Conservation (phyloP, 2,329 filamentous ascomycete species). For the Verticillium albo-atrum region DNA sequence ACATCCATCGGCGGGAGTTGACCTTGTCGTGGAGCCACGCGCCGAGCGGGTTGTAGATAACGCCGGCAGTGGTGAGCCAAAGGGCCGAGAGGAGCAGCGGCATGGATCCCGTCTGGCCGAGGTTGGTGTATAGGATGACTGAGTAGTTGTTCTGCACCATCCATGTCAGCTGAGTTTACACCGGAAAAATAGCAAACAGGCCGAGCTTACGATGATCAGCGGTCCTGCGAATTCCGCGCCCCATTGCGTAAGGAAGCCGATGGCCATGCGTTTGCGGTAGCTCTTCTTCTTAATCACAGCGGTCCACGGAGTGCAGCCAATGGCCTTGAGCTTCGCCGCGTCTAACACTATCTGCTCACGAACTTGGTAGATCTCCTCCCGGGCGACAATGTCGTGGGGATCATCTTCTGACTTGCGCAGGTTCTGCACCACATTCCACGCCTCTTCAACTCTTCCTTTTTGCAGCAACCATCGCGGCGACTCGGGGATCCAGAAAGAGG, state of each 20-base stretch:
- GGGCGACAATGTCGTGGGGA: constrained; percentile 33
- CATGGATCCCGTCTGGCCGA: constrained; percentile 33
- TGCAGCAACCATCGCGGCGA: constrained; percentile 46
- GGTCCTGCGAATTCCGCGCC: constrained; percentile 48
- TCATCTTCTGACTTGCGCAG: constrained; percentile 32
- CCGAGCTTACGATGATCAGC: constrained; percentile 39
- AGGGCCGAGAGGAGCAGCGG: constrained; percentile 32
- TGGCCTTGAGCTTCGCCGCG: constrained; percentile 30
- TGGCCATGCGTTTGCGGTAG: constrained; percentile 45
- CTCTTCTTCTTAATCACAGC: constrained; percentile 41
- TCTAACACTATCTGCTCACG: constrained; percentile 40
- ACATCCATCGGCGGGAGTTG: constrained; percentile 40
- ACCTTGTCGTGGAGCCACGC: constrained; percentile 43
- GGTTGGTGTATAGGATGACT: constrained; percentile 31
- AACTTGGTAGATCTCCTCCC: constrained; percentile 42
- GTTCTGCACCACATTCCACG: constrained; percentile 33
- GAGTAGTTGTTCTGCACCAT: constrained; percentile 34
- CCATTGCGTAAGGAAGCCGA: constrained; percentile 49
- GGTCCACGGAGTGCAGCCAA: constrained; percentile 35
- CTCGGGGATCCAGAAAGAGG: constrained; percentile 35
- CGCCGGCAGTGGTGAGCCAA: constrained; percentile 40
- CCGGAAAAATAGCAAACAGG: background rate
- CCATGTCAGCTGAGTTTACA: background rate
- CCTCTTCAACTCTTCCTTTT: constrained; percentile 39
- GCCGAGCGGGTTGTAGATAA: constrained; percentile 44